A percentile compares a stretch with the other conserved stretches of the same genome.
These are phyloP conservation scores for Myriangium duriaei DNA, from an alignment of 2,329 filamentous ascomycete genomes.

Conservation along the genomic window DNA sequence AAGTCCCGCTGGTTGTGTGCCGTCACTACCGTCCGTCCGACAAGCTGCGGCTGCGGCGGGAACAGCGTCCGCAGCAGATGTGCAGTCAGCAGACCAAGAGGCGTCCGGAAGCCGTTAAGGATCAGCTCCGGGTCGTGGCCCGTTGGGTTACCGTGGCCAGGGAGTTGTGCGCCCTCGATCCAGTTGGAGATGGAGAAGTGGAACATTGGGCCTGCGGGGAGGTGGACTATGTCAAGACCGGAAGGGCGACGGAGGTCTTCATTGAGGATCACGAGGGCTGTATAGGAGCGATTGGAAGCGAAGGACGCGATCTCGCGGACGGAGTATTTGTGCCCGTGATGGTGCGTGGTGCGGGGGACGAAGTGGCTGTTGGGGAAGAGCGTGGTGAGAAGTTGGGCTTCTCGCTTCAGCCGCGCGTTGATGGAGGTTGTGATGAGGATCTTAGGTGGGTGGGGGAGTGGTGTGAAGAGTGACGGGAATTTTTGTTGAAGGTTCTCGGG, in stretches of 20 bases:
- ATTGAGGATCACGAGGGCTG: constrained; percentile 69
- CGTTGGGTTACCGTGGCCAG: constrained; percentile 81
- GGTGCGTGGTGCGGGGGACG: constrained; percentile 72
- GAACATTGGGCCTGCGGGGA: constrained; percentile 78
- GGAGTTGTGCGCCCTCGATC: constrained; percentile 75
- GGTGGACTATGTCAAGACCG: constrained; percentile 70
- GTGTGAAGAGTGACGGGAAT: constrained; percentile 47
- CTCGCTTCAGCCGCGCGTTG: constrained; percentile 74
- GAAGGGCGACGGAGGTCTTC: constrained; percentile 80
- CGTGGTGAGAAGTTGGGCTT: constrained; percentile 64
- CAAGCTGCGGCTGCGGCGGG: constrained; percentile 68
- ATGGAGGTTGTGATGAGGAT: constrained; percentile 84
- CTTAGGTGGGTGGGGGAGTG: constrained; percentile 54
- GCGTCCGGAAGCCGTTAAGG: constrained; percentile 89
- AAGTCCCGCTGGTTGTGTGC: constrained; percentile 93
- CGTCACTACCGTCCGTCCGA: constrained; percentile 80
- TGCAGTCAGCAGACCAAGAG: constrained; percentile 76
- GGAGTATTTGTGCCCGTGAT: constrained; percentile 80
- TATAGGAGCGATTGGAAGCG: constrained; percentile 70
- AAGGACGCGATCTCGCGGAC: constrained; percentile 82
- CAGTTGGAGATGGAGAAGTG: constrained; percentile 87
- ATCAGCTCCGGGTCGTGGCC: constrained; percentile 83
- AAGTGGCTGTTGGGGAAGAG: constrained; percentile 75
- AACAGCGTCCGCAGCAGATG: constrained; percentile 71
- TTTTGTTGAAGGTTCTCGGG: constrained; percentile 49